These are phyloP conservation scores for Pleurotus tuoliensis DNA, from an alignment of 768 basidiomycete genomes.

Conservation along the genomic window DNA sequence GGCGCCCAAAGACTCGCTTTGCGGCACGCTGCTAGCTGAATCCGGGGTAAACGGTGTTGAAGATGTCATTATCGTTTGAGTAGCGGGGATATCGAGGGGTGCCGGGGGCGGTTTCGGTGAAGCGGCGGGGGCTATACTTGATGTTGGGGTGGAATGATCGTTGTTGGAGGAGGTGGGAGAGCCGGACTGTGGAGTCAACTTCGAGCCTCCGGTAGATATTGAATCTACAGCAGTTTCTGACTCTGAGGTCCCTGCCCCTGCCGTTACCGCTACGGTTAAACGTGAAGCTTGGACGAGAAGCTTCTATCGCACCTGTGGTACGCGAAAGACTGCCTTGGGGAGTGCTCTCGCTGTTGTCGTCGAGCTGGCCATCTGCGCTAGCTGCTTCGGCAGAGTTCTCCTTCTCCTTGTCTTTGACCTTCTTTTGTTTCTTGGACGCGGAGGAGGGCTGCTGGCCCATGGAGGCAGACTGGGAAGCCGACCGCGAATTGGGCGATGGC, in stretches of 20 bases:
- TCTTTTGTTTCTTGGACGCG: slow-evolving; percentile 62
- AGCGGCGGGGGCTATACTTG: slow-evolving; percentile 31
- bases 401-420: slow-evolving; percentile 68
- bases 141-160: slow-evolving; percentile 32
- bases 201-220: slow-evolving; percentile 31
- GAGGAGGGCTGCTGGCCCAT: slow-evolving; percentile 82
- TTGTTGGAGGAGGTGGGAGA: slow-evolving; percentile 18
- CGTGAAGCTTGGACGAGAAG: slow-evolving; percentile 22
- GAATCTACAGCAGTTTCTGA: slow-evolving; percentile 30
- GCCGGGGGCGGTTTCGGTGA: slow-evolving; percentile 41
- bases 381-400: slow-evolving; percentile 35
- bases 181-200: slow-evolving; percentile 28
- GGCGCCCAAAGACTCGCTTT: slow-evolving; percentile 34
- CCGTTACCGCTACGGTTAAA: slow-evolving; percentile 40
- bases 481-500: slow-evolving; percentile 42
- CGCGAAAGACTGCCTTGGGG: slow-evolving; percentile 43
- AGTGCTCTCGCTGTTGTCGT: slow-evolving; percentile 34
- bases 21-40: slow-evolving; percentile 38
- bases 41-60: slow-evolving; percentile 50
- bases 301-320: slow-evolving; percentile 31
- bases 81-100: slow-evolving; percentile 74
- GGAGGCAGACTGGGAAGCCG: slow-evolving; percentile 43
- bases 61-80: slow-evolving; percentile 84
- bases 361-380: slow-evolving; percentile 34
- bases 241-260: slow-evolving; percentile 42